phyloP scores from a whole-genome alignment of 2,329 filamentous ascomycete genomes.

The Xylariaceae sp. region DNA sequence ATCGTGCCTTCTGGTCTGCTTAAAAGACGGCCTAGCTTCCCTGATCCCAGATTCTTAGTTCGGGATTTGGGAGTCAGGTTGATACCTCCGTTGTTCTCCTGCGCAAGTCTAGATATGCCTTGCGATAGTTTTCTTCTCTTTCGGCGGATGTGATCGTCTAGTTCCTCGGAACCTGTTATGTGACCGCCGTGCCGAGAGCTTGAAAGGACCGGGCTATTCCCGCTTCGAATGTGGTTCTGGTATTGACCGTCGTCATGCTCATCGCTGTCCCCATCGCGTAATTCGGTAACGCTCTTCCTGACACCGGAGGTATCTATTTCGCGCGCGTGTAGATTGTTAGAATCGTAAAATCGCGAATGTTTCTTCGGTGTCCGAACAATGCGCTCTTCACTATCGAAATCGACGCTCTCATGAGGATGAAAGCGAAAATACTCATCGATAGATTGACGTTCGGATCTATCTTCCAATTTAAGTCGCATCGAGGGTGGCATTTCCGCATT shows the following conservation, averaged over 20 bases:
- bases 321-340: neutral
- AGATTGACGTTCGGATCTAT: slow-evolving; percentile 31
- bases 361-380: slow-evolving; percentile 44
- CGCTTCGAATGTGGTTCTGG: too few relatives aligned
- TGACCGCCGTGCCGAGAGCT: too few relatives aligned
- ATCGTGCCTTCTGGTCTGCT: too few relatives aligned
- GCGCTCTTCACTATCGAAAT: slow-evolving; percentile 52
- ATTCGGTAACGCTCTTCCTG: neutral
- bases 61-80: too few relatives aligned
- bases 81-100: too few relatives aligned
- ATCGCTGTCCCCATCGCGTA: slow-evolving; percentile 17
- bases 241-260: slow-evolving; percentile 3
- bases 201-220: too few relatives aligned
- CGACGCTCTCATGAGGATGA: slow-evolving; percentile 55
- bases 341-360: slow-evolving; percentile 22
- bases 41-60: too few relatives aligned
- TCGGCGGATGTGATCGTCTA: too few relatives aligned
- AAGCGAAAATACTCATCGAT: slow-evolving; percentile 30
- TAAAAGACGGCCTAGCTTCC: too few relatives aligned
- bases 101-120: too few relatives aligned
- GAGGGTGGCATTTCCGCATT: slow-evolving; percentile 20
- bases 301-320: neutral
- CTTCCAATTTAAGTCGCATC: slow-evolving; percentile 44
- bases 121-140: too few relatives aligned
- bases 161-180: too few relatives aligned